Percentiles rank a stretch among this genome's conserved stretches.
phyloP scores from a whole-genome alignment of 257 asterid species.

The Nicotiana benthamiana region DNA sequence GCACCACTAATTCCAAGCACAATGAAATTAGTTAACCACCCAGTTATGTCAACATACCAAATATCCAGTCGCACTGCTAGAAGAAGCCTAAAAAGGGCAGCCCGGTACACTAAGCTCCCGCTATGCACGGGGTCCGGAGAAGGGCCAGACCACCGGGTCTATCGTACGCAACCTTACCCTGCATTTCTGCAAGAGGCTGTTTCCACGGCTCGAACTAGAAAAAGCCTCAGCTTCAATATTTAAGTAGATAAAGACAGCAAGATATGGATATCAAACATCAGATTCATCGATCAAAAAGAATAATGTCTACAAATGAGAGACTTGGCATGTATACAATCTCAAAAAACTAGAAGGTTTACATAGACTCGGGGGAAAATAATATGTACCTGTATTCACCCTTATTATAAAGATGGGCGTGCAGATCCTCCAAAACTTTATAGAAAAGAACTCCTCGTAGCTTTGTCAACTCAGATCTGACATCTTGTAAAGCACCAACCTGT shows the following conservation, averaged over 20 bases:
- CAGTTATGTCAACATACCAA: neutral
- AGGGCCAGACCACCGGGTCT: too few species aligned
- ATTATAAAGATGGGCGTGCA: conserved; percentile 94
- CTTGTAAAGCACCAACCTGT: conserved; percentile 99
- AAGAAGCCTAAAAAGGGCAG: neutral
- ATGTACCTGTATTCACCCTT: conserved; percentile 87
- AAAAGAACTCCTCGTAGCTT: conserved; percentile 88
- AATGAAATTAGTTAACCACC: neutral
- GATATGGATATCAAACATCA: neutral
- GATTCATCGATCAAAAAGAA: neutral
- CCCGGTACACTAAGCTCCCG: too few species aligned
- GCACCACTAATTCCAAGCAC: neutral
- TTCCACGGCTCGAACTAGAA: neutral
- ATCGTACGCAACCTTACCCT: too few species aligned
- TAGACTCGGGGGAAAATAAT: conserved; percentile 6
- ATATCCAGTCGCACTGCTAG: neutral
- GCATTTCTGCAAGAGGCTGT: too few species aligned
- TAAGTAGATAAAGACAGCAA: neutral
- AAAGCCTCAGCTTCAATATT: neutral
- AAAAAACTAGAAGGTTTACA: conserved; percentile 3
- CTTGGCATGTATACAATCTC: neutral
- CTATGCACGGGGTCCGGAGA: too few species aligned
- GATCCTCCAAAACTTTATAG: conserved; percentile 91
- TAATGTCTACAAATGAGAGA: neutral
- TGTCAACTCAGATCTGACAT: conserved; percentile 91